Evolutionary conservation across 805 yeast genomes (phyloP).

Genomic region (Candida mattraensis): DNA sequence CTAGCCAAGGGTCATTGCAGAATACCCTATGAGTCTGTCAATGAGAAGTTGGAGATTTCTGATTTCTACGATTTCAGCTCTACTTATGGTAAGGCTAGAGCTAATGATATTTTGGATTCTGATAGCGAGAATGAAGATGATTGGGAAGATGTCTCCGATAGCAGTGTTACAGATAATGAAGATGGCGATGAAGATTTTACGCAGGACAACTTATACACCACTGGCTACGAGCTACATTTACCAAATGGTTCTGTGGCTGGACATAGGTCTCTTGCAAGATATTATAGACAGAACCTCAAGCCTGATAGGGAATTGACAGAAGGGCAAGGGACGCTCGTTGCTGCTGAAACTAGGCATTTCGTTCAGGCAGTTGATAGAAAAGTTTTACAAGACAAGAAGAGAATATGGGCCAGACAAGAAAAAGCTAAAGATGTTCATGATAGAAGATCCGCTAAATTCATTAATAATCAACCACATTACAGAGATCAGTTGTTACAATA

Average conservation of each 20-base stretch:
- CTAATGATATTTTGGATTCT: no score
- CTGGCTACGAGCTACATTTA: constrained; percentile 64
- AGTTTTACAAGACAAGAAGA: constrained; percentile 44
- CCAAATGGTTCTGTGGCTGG: constrained; percentile 82
- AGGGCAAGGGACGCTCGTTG: constrained; percentile 71
- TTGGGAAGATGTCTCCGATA: constrained; percentile 35
- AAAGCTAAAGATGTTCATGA: constrained; percentile 50
- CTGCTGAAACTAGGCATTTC: constrained; percentile 69
- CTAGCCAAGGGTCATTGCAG: constrained; percentile 80
- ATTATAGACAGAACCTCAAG: constrained; percentile 63
- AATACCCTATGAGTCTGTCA: constrained; percentile 82
- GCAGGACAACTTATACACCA: constrained; percentile 32
- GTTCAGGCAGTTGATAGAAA: constrained; percentile 40
- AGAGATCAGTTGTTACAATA: constrained; percentile 67
- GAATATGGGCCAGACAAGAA: constrained; percentile 62
- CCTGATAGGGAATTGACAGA: constrained; percentile 54
- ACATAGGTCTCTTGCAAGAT: constrained; percentile 73
- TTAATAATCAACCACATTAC: constrained; percentile 83
- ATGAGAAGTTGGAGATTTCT: constrained; percentile 72
- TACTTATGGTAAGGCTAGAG: constrained; percentile 44
- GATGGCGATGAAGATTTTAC: constrained; percentile 34
- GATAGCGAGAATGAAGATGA: constrained; percentile 35
- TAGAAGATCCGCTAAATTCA: constrained; percentile 60
- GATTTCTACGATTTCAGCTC: constrained; percentile 83
- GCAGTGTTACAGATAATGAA: constrained; percentile 36